These are phyloP conservation scores for Leishmania lainsoni DNA, from an alignment of 208 protist genomes.

Conservation along the genomic window DNA sequence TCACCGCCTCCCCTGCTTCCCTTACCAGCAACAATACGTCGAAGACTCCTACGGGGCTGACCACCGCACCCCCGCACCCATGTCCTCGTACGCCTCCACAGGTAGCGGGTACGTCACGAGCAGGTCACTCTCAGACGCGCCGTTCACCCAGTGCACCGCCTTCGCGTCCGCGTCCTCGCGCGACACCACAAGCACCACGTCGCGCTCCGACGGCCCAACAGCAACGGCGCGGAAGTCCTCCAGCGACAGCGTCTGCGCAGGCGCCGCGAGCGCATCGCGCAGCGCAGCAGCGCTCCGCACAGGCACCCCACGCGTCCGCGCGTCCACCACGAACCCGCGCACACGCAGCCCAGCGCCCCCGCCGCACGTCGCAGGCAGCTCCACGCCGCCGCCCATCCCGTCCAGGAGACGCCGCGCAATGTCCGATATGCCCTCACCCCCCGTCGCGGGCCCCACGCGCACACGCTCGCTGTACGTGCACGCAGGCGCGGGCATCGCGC, in stretches of 20 bases:
- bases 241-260: slow-evolving; percentile 56
- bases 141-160: slow-evolving; percentile 50
- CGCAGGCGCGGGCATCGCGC: too few relatives aligned
- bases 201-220: slow-evolving; percentile 22
- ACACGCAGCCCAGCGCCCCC: slow-evolving; percentile 25
- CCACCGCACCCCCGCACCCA: slow-evolving; percentile 34
- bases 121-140: slow-evolving; percentile 52
- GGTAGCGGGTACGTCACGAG: slow-evolving; percentile 53
- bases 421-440: neutral
- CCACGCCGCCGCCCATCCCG: neutral
- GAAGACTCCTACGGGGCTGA: too few relatives aligned
- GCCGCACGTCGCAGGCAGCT: slow-evolving; percentile 25
- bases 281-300: neutral
- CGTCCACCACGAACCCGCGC: slow-evolving; percentile 38
- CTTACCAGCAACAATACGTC: too few relatives aligned
- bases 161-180: slow-evolving; percentile 35
- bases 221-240: slow-evolving; percentile 51
- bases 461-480: neutral
- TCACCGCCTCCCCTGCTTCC: too few relatives aligned
- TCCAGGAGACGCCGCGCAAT: neutral
- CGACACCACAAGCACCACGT: slow-evolving; percentile 36
- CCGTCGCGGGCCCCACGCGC: neutral
- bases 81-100: slow-evolving; percentile 41
- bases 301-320: slow-evolving; percentile 18
- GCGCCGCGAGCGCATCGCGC: slow-evolving; percentile 31